Conservation (phyloP, 306 rosid species). For the Spatholobus suberectus region DNA sequence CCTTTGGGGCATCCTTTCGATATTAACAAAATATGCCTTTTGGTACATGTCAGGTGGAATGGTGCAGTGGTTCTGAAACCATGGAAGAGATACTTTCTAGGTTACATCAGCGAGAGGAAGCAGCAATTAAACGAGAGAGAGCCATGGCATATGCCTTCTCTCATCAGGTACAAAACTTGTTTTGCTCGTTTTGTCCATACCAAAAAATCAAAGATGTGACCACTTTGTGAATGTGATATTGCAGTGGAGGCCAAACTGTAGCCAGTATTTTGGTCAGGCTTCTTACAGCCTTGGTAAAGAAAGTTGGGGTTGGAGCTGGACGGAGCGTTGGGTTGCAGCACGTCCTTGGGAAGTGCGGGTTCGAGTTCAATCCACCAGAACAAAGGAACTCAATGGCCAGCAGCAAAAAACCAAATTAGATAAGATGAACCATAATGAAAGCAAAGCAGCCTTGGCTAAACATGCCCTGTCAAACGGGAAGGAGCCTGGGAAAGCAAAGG, state of each 20-base stretch:
- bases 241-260: conserved; percentile 90
- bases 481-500: conserved; percentile 57
- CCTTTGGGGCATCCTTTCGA: conserved; percentile 13
- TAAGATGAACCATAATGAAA: conserved; percentile 44
- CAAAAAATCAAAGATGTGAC: neutral
- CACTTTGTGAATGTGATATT: conserved; percentile 30
- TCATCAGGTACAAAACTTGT: conserved; percentile 68
- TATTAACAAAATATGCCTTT: conserved; percentile 11
- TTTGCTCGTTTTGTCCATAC: conserved; percentile 2
- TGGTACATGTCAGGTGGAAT: conserved; percentile 60
- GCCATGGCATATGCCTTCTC: conserved; percentile 91
- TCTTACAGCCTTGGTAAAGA: conserved; percentile 65
- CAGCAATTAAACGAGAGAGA: conserved; percentile 71
- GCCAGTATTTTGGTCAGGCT: conserved; percentile 71
- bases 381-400: conserved; percentile 57
- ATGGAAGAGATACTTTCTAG: conserved; percentile 80
- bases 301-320: conserved; percentile 95
- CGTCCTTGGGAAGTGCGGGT: conserved; percentile 86
- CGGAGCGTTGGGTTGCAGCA: conserved; percentile 83
- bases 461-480: conserved; percentile 53
- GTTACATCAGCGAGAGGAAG: conserved; percentile 78
- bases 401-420: conserved; percentile 42
- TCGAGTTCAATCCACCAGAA: conserved; percentile 46
- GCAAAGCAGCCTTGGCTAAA: conserved; percentile 36
- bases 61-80: conserved; percentile 81